A percentile compares a stretch with the other conserved stretches of the same genome.
Evolutionary conservation across 495 filamentous ascomycete genomes (phyloP).

Genomic region (Podospora conica): DNA sequence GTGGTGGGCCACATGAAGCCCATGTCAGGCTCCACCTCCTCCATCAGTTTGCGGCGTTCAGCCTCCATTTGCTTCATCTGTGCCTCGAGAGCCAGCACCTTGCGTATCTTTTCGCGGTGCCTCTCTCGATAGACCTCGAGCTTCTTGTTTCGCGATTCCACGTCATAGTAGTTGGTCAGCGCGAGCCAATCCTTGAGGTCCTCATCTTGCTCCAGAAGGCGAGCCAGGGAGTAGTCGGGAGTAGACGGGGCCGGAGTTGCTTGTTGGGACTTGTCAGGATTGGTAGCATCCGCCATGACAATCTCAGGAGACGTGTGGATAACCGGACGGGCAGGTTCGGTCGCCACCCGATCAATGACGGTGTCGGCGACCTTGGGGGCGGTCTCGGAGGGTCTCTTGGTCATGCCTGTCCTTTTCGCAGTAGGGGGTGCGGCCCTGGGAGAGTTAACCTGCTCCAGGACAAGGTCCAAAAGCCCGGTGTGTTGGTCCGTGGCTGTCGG

Average conservation of each 20-base stretch:
- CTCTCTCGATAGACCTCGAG: constrained; percentile 36
- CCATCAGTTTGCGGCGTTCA: constrained; percentile 26
- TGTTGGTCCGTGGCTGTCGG: background rate
- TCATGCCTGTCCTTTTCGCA: background rate
- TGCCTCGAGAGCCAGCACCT: constrained; percentile 39
- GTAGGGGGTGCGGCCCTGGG: background rate
- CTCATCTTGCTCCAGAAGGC: constrained; percentile 23
- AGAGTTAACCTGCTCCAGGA: background rate
- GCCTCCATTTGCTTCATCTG: constrained; percentile 33
- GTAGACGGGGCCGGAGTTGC: background rate
- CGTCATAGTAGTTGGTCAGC: constrained; percentile 53
- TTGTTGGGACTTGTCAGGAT: background rate
- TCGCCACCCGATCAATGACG: background rate
- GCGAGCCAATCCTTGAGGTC: constrained; percentile 57
- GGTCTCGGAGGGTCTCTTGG: background rate
- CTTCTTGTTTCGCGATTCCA: constrained; percentile 39
- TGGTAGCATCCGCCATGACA: background rate
- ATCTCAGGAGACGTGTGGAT: background rate
- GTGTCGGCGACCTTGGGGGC: background rate
- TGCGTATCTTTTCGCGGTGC: constrained; percentile 4
- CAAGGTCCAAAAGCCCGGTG: background rate
- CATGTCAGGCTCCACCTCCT: constrained; percentile 25
- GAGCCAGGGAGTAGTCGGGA: constrained; percentile 4
- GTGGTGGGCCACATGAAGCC: constrained; percentile 8
- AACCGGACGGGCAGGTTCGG: background rate